Evolutionary conservation across 2,329 filamentous ascomycete genomes (phyloP).

Genomic region (Nakataea oryzae): DNA sequence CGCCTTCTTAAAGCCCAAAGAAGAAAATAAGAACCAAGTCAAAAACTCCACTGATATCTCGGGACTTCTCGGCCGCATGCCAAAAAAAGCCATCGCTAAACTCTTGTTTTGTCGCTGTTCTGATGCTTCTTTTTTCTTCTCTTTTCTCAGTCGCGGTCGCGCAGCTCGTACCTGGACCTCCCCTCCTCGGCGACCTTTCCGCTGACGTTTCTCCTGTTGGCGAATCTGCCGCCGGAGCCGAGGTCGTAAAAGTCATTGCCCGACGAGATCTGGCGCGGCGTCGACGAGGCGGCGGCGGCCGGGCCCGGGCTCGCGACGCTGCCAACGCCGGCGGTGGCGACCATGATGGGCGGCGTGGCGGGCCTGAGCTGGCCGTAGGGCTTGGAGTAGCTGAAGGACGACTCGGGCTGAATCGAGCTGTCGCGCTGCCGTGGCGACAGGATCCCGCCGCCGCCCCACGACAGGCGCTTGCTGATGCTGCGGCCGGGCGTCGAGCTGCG

Average conservation of each 20-base stretch:
- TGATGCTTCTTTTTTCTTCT: too few relatives aligned
- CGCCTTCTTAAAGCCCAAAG: background rate
- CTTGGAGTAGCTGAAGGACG: conserved; percentile 36
- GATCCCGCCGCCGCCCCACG: background rate
- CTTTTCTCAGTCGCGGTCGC: background rate
- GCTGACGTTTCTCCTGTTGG: conserved; percentile 52
- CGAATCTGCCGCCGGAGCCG: conserved; percentile 13
- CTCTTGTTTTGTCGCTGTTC: too few relatives aligned
- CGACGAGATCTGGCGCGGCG: conserved; percentile 42
- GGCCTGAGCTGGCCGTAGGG: conserved; percentile 49
- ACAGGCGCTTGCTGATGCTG: conserved; percentile 1
- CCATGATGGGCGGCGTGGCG: conserved; percentile 41
- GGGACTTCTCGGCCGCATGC: background rate
- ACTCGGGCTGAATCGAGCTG: conserved; percentile 39
- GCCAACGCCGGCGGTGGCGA: conserved; percentile 22
- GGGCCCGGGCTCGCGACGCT: background rate
- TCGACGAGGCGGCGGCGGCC: conserved; percentile 15
- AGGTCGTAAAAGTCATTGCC: conserved; percentile 43
- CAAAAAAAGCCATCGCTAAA: background rate
- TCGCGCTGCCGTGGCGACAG: conserved; percentile 18
- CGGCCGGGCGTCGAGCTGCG: conserved; percentile 3
- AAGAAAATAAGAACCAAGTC: background rate
- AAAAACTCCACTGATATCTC: background rate
- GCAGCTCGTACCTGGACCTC: background rate
- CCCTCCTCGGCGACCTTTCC: conserved; percentile 68